Conservation (phyloP, 192 early-diverging fungal genomes). For the Entomortierella beljakovae region DNA sequence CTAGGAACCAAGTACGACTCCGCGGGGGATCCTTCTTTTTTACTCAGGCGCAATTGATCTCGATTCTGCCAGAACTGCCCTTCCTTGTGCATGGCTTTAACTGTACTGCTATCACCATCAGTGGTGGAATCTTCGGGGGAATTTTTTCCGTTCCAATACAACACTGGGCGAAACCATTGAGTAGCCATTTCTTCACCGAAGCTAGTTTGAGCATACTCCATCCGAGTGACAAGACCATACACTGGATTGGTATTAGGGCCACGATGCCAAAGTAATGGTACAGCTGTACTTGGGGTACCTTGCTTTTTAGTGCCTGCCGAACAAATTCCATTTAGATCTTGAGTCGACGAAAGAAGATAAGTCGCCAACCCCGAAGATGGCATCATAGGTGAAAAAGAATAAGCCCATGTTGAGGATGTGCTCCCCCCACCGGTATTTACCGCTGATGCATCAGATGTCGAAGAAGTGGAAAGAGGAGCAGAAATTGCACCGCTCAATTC, state of each 20-base stretch:
- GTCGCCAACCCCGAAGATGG: slow-evolving; percentile 58
- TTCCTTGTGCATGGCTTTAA: slow-evolving; percentile 49
- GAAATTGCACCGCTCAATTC: slow-evolving; percentile 18
- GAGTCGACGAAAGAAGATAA: slow-evolving; percentile 47
- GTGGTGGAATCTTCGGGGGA: slow-evolving; percentile 26
- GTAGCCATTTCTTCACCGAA: slow-evolving; percentile 55
- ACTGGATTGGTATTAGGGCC: slow-evolving; percentile 71
- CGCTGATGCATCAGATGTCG: not conserved
- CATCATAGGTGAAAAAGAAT: slow-evolving; percentile 61
- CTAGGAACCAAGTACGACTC: slow-evolving; percentile 60
- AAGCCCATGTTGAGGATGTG: slow-evolving; percentile 18
- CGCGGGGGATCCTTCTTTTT: slow-evolving; percentile 67
- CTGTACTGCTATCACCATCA: not conserved
- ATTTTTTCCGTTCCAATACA: slow-evolving; percentile 73
- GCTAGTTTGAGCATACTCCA: slow-evolving; percentile 58
- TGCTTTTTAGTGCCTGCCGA: slow-evolving; percentile 53
- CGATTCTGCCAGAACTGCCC: slow-evolving; percentile 57
- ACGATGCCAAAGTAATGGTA: slow-evolving; percentile 66
- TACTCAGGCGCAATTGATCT: slow-evolving; percentile 59
- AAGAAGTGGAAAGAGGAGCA: not conserved
- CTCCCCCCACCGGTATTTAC: not conserved
- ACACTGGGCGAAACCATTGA: slow-evolving; percentile 61
- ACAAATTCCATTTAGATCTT: slow-evolving; percentile 57
- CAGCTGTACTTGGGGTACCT: slow-evolving; percentile 27
- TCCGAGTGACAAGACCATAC: slow-evolving; percentile 66